Base-by-base conservation (phyloP, 208 protist genomes). In the Trypanosoma caninum region DNA sequence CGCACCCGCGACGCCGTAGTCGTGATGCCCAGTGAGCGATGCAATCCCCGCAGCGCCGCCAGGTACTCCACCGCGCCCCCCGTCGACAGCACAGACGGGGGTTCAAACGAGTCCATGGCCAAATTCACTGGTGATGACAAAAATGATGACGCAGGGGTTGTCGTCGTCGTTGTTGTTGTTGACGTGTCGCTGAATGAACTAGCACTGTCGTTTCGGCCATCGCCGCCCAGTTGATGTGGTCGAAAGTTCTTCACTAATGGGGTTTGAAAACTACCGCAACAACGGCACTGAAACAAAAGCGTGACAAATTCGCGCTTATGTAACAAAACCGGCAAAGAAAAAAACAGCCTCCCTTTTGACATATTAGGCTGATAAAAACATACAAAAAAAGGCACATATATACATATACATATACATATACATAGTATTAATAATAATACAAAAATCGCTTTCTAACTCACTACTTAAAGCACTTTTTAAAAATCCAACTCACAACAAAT, bases 261-360 rank as follows among this genome's bases (percentile, higher is more conserved):
- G n/a, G n/a, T n/a, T n/a, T n/a, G n/a, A n/a, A n/a, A n/a, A n/a
- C n/a, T n/a, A n/a, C n/a, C n/a, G n/a, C n/a, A n/a, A n/a, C n/a
- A n/a, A n/a, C n/a, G n/a, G n/a, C n/a, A n/a, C n/a, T n/a, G n/a
- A n/a, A n/a, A n/a, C 8, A 47, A 59, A 46, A 28, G 22, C 11
- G 45, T 38, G 38, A 46, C 5, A 60, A 61, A 33, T 18, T 27
- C 8, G 23, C 9, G n/a, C 16, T 7, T 52, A 33, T 31, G 33
- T 7, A 52, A 23, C 18, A 27, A 20, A 61, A 53, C 48, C 62
- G 53, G 27, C 41, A 69, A 62, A 44, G 7, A 54, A 1, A 54
- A 5, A 56, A 16, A 42, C 62, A 51, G 16, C 2, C 45, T 13
- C 25, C 16, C 20, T n/a, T n/a, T 48, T 8, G 7, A 38, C 20